Evolutionary conservation across 2,329 filamentous ascomycete species (phyloP).

Genomic region (Xylaria sp.): DNA sequence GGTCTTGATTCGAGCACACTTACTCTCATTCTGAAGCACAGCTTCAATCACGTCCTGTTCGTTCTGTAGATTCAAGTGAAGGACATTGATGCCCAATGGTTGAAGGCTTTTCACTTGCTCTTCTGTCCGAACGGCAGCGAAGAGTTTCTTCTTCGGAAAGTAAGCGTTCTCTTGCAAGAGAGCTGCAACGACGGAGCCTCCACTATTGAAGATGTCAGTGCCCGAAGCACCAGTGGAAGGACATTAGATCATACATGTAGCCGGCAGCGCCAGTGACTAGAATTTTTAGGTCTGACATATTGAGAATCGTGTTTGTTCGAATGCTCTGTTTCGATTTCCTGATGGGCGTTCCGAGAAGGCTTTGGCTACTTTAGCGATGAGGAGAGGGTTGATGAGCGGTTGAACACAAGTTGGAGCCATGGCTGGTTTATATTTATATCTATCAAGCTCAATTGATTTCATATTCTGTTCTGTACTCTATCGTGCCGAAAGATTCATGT

Average conservation of each 20-base stretch:
- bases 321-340: neutral
- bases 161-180: slow-evolving; percentile 43
- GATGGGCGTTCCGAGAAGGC: neutral
- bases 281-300: slow-evolving; percentile 42
- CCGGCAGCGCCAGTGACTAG: slow-evolving; percentile 44
- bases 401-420: neutral
- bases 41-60: slow-evolving; percentile 38
- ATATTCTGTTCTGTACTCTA: neutral
- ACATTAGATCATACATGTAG: slow-evolving; percentile 32
- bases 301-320: neutral
- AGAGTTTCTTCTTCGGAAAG: slow-evolving; percentile 44
- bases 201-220: slow-evolving; percentile 19
- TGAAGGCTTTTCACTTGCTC: slow-evolving; percentile 50
- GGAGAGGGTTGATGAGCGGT: neutral
- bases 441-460: neutral
- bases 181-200: slow-evolving; percentile 53
- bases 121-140: slow-evolving; percentile 50
- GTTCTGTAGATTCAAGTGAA: slow-evolving; percentile 50
- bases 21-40: slow-evolving; percentile 38
- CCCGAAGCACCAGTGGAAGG: neutral
- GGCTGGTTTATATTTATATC: slow-evolving; percentile 2
- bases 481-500: neutral
- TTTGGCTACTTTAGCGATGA: neutral
- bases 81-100: slow-evolving; percentile 47
- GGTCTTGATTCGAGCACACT: neutral